Conservation (phyloP, 2,329 filamentous ascomycete species). For the Leptographium flavum region DNA sequence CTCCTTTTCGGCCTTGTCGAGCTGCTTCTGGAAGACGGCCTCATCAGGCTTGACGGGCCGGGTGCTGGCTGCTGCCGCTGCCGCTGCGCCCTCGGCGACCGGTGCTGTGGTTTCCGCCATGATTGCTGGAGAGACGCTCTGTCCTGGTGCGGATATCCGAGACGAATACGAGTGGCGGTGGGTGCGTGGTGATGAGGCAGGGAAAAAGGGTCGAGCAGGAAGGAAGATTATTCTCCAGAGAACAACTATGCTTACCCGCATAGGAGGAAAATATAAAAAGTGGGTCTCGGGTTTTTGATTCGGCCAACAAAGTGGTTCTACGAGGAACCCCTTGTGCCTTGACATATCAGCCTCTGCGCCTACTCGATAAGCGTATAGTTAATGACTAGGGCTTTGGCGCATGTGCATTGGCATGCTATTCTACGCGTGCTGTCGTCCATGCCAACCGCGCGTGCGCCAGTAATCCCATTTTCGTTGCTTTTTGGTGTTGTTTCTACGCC, state of each 20-base stretch:
- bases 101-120: conserved; percentile 31
- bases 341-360: too few relatives aligned
- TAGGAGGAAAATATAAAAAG: not conserved
- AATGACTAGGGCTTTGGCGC: too few relatives aligned
- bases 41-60: conserved; percentile 83
- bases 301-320: not conserved
- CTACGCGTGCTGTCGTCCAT: too few relatives aligned
- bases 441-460: too few relatives aligned
- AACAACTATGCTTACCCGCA: too few relatives aligned
- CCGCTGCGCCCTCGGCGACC: conserved; percentile 24
- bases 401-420: too few relatives aligned
- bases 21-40: conserved; percentile 63
- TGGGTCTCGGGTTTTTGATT: not conserved
- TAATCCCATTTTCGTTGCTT: too few relatives aligned
- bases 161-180: not conserved
- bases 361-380: too few relatives aligned
- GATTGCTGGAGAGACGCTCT: conserved; percentile 6
- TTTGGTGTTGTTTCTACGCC: too few relatives aligned
- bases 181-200: not conserved
- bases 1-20: conserved; percentile 76
- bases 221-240: not conserved
- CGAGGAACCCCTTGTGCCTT: not conserved
- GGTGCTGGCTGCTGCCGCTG: conserved; percentile 25
- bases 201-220: not conserved
- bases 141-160: not conserved